phyloP scores from a whole-genome alignment of 2,329 filamentous ascomycete genomes.

The Chaetomium globosum region DNA sequence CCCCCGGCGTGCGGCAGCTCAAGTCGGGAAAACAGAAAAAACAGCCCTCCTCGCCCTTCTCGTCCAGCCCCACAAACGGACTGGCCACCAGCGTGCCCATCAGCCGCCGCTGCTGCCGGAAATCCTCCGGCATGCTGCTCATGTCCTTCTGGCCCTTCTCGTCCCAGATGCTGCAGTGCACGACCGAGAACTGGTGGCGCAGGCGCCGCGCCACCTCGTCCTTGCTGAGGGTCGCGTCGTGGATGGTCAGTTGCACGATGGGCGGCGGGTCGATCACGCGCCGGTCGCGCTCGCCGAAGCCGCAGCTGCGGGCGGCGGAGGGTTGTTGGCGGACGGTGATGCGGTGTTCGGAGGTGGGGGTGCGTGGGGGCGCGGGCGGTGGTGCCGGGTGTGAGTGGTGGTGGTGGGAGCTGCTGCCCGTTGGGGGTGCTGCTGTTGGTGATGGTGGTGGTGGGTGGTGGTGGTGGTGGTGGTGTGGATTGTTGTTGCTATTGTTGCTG shows the following conservation, averaged over 20 bases:
- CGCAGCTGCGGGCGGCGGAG: slow-evolving; percentile 74
- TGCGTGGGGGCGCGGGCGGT: slow-evolving; percentile 8
- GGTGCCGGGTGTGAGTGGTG: slow-evolving; percentile 10
- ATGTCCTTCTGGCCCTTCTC: slow-evolving; percentile 67
- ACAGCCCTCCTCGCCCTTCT: slow-evolving; percentile 71
- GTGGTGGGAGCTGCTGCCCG: neutral
- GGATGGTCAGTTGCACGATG: slow-evolving; percentile 73
- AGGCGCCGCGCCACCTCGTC: slow-evolving; percentile 57
- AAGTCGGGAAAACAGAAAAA: slow-evolving; percentile 87
- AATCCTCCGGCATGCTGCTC: slow-evolving; percentile 71
- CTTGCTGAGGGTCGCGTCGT: slow-evolving; percentile 56
- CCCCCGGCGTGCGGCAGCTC: slow-evolving; percentile 74
- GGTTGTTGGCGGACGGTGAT: slow-evolving; percentile 76
- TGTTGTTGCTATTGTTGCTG: slow-evolving; percentile 1
- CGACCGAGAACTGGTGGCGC: slow-evolving; percentile 67
- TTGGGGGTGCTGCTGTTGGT: neutral
- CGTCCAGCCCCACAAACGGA: slow-evolving; percentile 75
- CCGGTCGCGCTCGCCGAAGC: slow-evolving; percentile 79
- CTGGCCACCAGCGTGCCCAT: slow-evolving; percentile 80
- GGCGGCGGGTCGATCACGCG: slow-evolving; percentile 82
- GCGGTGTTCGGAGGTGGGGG: slow-evolving; percentile 42
- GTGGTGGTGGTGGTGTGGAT: neutral
- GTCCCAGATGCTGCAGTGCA: slow-evolving; percentile 77
- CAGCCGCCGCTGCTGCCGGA: slow-evolving; percentile 70
- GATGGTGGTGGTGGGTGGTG: slow-evolving; percentile 7